Evolutionary conservation across 257 asterid genomes (phyloP).

Genomic region (Penstemon eatonii): DNA sequence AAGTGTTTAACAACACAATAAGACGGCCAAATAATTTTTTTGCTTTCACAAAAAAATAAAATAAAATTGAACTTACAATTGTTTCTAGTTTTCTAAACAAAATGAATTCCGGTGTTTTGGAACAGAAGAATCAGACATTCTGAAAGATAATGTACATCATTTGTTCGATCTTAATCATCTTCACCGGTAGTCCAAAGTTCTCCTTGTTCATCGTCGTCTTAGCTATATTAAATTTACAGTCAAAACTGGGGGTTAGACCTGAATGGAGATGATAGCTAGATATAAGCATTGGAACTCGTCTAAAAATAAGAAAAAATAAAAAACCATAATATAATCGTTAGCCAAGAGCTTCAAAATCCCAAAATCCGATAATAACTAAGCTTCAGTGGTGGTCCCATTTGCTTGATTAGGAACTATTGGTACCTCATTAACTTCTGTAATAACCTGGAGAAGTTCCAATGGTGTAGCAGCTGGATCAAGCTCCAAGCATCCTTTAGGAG

Average conservation of each 20-base stretch:
- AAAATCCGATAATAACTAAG: neutral
- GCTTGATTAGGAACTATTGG: slow-evolving; percentile 13
- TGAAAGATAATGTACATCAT: neutral
- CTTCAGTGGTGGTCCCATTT: slow-evolving; percentile 3
- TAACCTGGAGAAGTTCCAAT: slow-evolving; percentile 60
- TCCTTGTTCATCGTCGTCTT: slow-evolving; percentile 5
- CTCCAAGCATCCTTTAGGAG: slow-evolving; percentile 70
- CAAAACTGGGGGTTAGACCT: slow-evolving; percentile 15
- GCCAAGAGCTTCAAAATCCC: neutral
- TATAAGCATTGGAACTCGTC: neutral
- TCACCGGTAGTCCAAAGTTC: neutral
- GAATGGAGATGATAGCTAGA: neutral
- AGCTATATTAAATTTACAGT: slow-evolving; percentile 15
- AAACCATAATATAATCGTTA: neutral
- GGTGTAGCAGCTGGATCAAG: slow-evolving; percentile 87
- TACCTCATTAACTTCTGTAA: slow-evolving; percentile 30
- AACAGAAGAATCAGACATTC: neutral
- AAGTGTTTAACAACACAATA: neutral
- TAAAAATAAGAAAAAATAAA: neutral
- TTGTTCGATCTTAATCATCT: neutral
- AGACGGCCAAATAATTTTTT: neutral
- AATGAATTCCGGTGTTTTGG: neutral
- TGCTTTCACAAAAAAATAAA: slow-evolving; percentile 7
- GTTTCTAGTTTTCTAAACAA: slow-evolving; percentile 10
- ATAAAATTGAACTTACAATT: neutral